These are phyloP conservation scores for Acanthamoeba lenticulata DNA, from an alignment of 208 protist genomes.

Conservation along the genomic window DNA sequence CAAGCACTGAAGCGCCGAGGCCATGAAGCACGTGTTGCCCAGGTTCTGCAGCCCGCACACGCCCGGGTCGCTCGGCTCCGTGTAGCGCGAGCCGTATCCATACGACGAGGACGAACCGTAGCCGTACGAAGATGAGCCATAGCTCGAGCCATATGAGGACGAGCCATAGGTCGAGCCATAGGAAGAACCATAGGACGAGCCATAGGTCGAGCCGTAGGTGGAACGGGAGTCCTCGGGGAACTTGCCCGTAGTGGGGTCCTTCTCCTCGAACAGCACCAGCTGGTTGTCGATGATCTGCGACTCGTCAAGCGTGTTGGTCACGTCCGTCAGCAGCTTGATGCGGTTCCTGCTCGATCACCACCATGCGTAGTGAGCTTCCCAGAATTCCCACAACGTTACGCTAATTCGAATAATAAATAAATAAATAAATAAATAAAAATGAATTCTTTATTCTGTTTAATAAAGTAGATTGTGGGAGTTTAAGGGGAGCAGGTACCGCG, in stretches of 20 bases:
- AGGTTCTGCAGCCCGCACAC: slow-evolving; percentile 91
- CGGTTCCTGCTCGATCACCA: not conserved
- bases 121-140: not conserved
- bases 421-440: slow-evolving; percentile 12
- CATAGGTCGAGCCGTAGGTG: not conserved
- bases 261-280: slow-evolving; percentile 48
- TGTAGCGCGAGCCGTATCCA: not conserved
- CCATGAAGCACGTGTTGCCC: slow-evolving; percentile 97
- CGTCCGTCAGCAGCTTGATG: slow-evolving; percentile 56
- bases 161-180: not conserved
- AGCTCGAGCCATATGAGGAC: not conserved
- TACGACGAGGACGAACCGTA: not conserved
- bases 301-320: slow-evolving; percentile 21
- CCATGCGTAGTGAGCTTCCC: too few species aligned
- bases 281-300: slow-evolving; percentile 55
- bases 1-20: slow-evolving; percentile 95
- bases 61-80: slow-evolving; percentile 31
- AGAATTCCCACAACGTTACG: not conserved
- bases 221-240: slow-evolving; percentile 23
- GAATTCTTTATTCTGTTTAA: not conserved
- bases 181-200: not conserved
- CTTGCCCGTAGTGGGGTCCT: slow-evolving; percentile 27
- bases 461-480: not conserved
- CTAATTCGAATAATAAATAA: not conserved
- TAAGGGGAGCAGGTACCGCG: not conserved